Conservation (phyloP, 1,139 yeast genomes). For the Geotrichum klebahnii region DNA sequence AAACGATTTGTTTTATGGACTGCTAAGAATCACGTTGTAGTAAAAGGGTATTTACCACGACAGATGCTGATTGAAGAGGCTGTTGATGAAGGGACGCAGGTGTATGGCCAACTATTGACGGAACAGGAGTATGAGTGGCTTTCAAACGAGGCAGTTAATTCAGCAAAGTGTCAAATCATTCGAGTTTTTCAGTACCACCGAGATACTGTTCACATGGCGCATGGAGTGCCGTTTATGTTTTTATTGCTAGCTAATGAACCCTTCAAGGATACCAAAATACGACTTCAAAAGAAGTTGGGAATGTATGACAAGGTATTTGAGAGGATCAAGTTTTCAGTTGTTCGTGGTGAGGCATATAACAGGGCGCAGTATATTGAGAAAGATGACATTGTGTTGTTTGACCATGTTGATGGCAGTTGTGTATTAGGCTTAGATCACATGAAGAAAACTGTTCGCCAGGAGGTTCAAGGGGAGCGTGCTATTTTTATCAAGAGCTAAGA, state of each 20-base stretch:
- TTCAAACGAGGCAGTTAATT: slow-evolving; percentile 24
- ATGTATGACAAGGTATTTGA: slow-evolving; percentile 75
- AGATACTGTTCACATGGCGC: slow-evolving; percentile 56
- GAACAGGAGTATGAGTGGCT: slow-evolving; percentile 37
- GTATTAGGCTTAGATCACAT: slow-evolving; percentile 81
- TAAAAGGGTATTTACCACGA: slow-evolving; percentile 26
- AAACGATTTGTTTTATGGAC: slow-evolving; percentile 59
- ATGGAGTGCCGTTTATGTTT: slow-evolving; percentile 86
- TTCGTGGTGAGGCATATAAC: slow-evolving; percentile 21
- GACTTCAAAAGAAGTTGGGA: slow-evolving; percentile 68
- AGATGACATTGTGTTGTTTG: slow-evolving; percentile 49
- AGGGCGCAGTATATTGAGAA: slow-evolving; percentile 51
- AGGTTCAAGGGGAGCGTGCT: slow-evolving; percentile 49
- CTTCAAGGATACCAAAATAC: slow-evolving; percentile 57
- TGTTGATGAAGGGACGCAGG: slow-evolving; percentile 28
- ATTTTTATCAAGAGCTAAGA: slow-evolving; percentile 46
- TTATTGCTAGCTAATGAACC: slow-evolving; percentile 53
- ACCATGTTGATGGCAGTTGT: slow-evolving; percentile 50
- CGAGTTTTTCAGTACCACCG: slow-evolving; percentile 72
- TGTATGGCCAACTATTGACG: slow-evolving; percentile 37
- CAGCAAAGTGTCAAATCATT: slow-evolving; percentile 36
- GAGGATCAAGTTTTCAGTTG: slow-evolving; percentile 61
- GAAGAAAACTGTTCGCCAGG: slow-evolving; percentile 52
- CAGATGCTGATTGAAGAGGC: slow-evolving; percentile 29
- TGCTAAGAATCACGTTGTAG: slow-evolving; percentile 38